These are phyloP conservation scores for Artemisia tridentata DNA, from an alignment of 129 eudicot genomes.

Conservation along the genomic window DNA sequence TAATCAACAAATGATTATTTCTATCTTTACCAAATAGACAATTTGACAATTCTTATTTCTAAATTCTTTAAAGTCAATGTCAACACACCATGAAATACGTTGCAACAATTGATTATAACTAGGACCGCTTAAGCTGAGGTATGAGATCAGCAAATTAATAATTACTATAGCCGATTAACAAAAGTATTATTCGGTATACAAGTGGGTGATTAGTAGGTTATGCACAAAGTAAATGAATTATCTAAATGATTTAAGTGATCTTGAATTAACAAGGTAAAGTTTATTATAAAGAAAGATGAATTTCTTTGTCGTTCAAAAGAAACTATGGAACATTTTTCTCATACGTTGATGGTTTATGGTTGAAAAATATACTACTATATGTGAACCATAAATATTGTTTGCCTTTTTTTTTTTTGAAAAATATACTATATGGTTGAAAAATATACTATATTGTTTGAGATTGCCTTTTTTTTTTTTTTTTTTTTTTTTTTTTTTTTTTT, in stretches of 20 bases:
- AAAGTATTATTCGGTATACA: not conserved
- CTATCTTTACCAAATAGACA: conserved; percentile 1
- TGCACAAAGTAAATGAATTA: not conserved
- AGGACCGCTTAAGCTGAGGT: no score
- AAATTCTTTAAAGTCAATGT: not conserved
- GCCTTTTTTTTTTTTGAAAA: no score
- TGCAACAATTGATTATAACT: not conserved
- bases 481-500: no score
- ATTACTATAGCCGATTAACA: not conserved
- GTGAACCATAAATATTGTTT: not conserved
- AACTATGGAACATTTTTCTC: no score
- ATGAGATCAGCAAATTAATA: not conserved
- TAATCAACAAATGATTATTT: no score
- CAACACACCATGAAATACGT: not conserved
- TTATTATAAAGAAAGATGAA: no score
- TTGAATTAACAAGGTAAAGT: not conserved
- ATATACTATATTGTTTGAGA: not conserved
- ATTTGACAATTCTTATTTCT: not conserved
- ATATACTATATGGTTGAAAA: no score
- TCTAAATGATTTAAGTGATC: not conserved
- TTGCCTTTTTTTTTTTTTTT: no score
- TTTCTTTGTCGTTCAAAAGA: no score
- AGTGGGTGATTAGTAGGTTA: not conserved
- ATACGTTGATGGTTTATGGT: no score
- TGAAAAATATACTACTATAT: not conserved